Evolutionary conservation across 177 flowering plant genomes (phyloP).

Genomic region (Vitis hybrid): DNA sequence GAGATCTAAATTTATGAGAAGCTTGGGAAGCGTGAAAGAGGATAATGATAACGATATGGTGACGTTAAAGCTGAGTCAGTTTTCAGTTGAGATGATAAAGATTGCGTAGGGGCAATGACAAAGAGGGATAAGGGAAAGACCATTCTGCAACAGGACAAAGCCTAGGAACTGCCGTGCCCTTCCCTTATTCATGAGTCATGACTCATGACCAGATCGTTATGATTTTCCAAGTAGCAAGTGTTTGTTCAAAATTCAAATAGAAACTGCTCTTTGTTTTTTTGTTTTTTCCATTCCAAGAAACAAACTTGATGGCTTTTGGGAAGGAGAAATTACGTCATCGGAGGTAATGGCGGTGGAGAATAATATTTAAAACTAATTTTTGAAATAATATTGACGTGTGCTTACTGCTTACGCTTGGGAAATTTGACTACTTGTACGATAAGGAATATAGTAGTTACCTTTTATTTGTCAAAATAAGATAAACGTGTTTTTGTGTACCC

Average conservation of each 20-base stretch:
- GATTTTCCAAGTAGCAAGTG: background rate
- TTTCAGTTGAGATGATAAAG: background rate
- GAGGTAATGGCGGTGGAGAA: no score
- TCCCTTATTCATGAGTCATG: background rate
- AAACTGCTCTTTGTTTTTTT: no score
- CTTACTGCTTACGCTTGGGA: no score
- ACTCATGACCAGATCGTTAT: background rate
- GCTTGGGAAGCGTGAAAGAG: constrained; percentile 14
- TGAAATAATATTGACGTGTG: no score
- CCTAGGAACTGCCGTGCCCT: background rate
- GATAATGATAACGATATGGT: constrained; percentile 17
- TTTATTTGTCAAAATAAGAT: background rate
- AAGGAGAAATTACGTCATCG: no score
- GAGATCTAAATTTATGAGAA: background rate
- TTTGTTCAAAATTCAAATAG: no score
- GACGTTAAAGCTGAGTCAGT: constrained; percentile 9
- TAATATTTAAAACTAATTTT: no score
- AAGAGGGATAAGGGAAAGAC: background rate
- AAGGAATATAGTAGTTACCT: background rate
- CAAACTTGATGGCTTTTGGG: no score
- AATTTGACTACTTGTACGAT: background rate
- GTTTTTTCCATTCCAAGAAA: no score
- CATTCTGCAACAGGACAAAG: background rate
- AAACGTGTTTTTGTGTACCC: background rate
- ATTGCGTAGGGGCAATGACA: background rate